Evolutionary conservation across 495 filamentous ascomycete genomes (phyloP).

Genomic region (Neohortaea acidophila): DNA sequence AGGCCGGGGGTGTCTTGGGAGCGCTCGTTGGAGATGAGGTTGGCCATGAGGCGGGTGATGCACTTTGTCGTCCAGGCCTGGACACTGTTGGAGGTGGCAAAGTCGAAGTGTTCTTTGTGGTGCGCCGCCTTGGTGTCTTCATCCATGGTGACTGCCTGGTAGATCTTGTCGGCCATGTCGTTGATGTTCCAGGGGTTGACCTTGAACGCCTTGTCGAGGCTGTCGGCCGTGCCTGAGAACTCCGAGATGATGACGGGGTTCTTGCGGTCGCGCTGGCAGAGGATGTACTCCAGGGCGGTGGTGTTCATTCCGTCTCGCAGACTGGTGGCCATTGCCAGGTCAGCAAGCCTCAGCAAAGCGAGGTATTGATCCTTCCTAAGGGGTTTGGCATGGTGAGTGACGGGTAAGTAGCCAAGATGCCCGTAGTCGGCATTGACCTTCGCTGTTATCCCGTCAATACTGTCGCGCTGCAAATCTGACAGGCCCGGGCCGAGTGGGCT

Average conservation of each 20-base stretch:
- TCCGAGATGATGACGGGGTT: constrained; percentile 85
- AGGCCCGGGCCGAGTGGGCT: constrained; percentile 67
- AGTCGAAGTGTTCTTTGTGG: constrained; percentile 54
- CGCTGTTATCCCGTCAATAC: constrained; percentile 73
- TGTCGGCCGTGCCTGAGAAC: constrained; percentile 86
- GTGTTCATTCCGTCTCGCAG: constrained; percentile 96
- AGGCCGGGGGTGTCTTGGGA: constrained; percentile 65
- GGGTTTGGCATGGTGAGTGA: constrained; percentile 87
- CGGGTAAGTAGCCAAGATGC: constrained; percentile 67
- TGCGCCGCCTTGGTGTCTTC: constrained; percentile 41
- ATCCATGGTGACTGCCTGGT: constrained; percentile 61
- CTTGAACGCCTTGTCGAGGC: constrained; percentile 67
- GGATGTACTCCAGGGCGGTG: constrained; percentile 79
- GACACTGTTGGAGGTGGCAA: constrained; percentile 70
- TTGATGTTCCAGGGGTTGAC: constrained; percentile 87
- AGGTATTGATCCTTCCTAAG: constrained; percentile 78
- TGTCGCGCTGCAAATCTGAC: constrained; percentile 47
- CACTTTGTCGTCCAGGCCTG: constrained; percentile 68
- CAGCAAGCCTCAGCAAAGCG: constrained; percentile 68
- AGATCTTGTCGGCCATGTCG: constrained; percentile 65
- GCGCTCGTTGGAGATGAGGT: constrained; percentile 59
- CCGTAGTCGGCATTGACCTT: constrained; percentile 83
- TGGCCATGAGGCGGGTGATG: constrained; percentile 56
- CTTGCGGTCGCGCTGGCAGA: constrained; percentile 72
- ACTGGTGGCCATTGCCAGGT: constrained; percentile 81